phyloP scores from a whole-genome alignment of 1,284 basidiomycete genomes.

The Heterobasidion irregulare region DNA sequence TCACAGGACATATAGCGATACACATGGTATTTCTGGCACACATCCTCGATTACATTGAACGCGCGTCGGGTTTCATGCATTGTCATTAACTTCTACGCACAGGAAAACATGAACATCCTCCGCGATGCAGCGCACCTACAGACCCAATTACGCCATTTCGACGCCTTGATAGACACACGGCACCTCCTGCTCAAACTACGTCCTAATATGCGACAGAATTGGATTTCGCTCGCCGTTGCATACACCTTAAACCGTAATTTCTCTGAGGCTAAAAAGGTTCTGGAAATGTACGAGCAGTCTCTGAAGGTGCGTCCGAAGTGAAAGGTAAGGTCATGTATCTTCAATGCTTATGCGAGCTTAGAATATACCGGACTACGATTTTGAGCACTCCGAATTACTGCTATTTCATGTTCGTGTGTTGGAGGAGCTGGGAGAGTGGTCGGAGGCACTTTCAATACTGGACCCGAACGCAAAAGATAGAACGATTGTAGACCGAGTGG shows the following conservation, averaged over 20 bases:
- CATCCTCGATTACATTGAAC: not conserved
- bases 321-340: not conserved
- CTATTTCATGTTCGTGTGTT: constrained; percentile 79
- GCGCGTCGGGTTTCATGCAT: not conserved
- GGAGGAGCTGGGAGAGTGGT: constrained; percentile 65
- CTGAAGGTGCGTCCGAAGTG: constrained; percentile 43
- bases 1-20: too few species aligned
- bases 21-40: too few species aligned
- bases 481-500: constrained; percentile 63
- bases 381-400: constrained; percentile 81
- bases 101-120: constrained; percentile 94
- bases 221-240: constrained; percentile 86
- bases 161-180: constrained; percentile 76
- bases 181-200: constrained; percentile 76
- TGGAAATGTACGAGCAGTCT: constrained; percentile 61
- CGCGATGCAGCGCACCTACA: constrained; percentile 89
- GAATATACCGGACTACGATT: constrained; percentile 71
- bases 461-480: constrained; percentile 59
- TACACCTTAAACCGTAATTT: constrained; percentile 80
- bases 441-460: constrained; percentile 56
- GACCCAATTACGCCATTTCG: constrained; percentile 84
- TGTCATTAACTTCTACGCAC: constrained; percentile 3
- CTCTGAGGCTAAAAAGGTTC: constrained; percentile 62
- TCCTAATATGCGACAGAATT: constrained; percentile 82
- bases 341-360: constrained; percentile 17